phyloP scores from a whole-genome alignment of 2,329 filamentous ascomycete species.

The Penicillium sp. region DNA sequence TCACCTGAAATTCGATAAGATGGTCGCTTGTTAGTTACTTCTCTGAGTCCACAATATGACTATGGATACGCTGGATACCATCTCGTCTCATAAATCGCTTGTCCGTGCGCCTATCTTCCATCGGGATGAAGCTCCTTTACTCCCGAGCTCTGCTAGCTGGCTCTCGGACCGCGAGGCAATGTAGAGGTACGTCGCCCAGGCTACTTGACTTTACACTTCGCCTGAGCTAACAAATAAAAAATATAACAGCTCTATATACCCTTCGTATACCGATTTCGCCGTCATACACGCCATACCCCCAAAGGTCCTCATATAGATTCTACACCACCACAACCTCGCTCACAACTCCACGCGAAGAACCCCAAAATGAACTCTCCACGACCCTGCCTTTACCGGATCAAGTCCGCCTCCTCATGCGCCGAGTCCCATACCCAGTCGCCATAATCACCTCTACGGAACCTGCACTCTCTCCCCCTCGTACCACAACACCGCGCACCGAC shows the following conservation, averaged over 20 bases:
- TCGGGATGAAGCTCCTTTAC: constrained; percentile 39
- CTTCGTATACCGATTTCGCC: neutral
- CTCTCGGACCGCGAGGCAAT: constrained; percentile 19
- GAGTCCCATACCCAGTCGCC: constrained; percentile 62
- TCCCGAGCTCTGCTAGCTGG: constrained; percentile 26
- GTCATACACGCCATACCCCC: neutral
- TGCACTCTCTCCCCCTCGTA: constrained; percentile 14
- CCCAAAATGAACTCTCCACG: neutral
- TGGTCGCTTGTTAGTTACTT: neutral
- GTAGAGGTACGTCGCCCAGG: constrained; percentile 6
- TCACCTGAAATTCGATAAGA: neutral
- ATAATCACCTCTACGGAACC: constrained; percentile 57
- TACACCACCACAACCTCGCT: constrained; percentile 21
- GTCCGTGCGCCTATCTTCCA: constrained; percentile 13
- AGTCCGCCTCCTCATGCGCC: constrained; percentile 56
- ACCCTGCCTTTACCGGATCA: constrained; percentile 34
- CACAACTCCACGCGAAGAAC: constrained; percentile 2
- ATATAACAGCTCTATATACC: neutral
- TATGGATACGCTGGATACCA: constrained; percentile 15
- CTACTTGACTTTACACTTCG: neutral
- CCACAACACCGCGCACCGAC: neutral
- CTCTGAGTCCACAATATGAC: constrained; percentile 27
- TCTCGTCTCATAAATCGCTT: constrained; percentile 11
- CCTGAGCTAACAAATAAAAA: neutral
- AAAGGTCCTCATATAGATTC: neutral